phyloP scores from a whole-genome alignment of 805 yeast species.

The Debaryomyces maramus region DNA sequence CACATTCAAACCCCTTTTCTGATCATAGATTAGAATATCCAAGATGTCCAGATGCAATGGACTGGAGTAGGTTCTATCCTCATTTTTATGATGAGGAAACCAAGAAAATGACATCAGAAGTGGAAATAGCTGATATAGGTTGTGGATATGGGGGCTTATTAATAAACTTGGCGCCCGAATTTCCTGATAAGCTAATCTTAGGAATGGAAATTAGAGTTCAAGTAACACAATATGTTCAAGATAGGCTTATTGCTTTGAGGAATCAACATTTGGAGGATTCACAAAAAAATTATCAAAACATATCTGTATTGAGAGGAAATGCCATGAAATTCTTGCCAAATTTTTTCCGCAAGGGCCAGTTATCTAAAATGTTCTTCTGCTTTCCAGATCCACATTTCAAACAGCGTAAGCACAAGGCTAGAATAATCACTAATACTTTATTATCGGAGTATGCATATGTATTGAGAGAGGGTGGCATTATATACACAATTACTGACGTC shows the following conservation, averaged over 20 bases:
- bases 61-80: conserved; percentile 82
- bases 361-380: conserved; percentile 92
- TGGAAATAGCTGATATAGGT: conserved; percentile 93
- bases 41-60: conserved; percentile 74
- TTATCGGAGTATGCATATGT: conserved; percentile 91
- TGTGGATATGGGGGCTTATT: conserved; percentile 96
- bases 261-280: conserved; percentile 33
- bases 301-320: conserved; percentile 88
- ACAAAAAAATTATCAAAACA: conserved; percentile 65
- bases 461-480: conserved; percentile 78
- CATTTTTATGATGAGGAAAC: conserved; percentile 45
- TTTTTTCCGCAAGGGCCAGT: conserved; percentile 79
- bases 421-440: conserved; percentile 88
- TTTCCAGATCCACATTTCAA: conserved; percentile 99
- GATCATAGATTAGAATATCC: conserved; percentile 95
- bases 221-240: conserved; percentile 96
- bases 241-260: conserved; percentile 87
- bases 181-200: conserved; percentile 71
- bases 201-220: conserved; percentile 99
- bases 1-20: conserved; percentile 96
- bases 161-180: conserved; percentile 73
- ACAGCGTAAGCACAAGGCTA: conserved; percentile 94
- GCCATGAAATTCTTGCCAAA: conserved; percentile 98
- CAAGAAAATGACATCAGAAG: conserved; percentile 49
- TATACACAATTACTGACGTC: conserved; percentile 96